A percentile compares a stretch with the other conserved stretches of the same genome.
Evolutionary conservation across 2,329 filamentous ascomycete genomes (phyloP).

Genomic region (Trichocomaceae sp.): DNA sequence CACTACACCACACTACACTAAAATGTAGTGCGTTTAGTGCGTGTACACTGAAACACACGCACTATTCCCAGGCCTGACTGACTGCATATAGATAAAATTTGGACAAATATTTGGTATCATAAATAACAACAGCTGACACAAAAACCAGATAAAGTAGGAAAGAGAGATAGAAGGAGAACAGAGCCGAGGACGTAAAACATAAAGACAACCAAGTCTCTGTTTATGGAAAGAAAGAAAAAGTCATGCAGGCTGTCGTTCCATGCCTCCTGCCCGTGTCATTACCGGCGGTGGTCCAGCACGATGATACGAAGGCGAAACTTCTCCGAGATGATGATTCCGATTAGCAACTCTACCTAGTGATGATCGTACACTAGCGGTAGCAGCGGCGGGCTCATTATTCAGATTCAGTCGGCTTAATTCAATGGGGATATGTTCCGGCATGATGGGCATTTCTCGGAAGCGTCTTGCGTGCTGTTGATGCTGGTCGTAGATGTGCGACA

Average conservation of each 20-base stretch:
- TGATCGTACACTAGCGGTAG: neutral
- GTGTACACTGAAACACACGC: too few species aligned
- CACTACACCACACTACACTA: too few species aligned
- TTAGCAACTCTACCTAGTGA: slow-evolving; percentile 15
- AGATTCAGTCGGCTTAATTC: slow-evolving; percentile 21
- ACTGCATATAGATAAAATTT: neutral
- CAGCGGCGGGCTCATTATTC: slow-evolving; percentile 9
- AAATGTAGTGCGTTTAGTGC: too few species aligned
- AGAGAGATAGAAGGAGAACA: neutral
- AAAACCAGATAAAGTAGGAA: neutral
- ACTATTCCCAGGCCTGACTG: too few species aligned
- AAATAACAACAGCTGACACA: neutral
- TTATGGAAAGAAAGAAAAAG: neutral
- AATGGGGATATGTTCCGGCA: slow-evolving; percentile 23
- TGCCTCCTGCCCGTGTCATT: slow-evolving; percentile 28
- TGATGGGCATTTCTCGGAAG: slow-evolving; percentile 17
- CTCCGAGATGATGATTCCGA: slow-evolving; percentile 15
- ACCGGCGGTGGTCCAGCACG: slow-evolving; percentile 19
- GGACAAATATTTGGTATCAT: neutral
- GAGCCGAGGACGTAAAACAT: neutral
- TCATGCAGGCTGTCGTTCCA: slow-evolving; percentile 36
- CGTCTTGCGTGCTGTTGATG: slow-evolving; percentile 15
- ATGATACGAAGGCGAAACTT: slow-evolving; percentile 24
- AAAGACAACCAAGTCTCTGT: neutral
- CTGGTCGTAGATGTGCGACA: slow-evolving; percentile 15